phyloP scores from a whole-genome alignment of 345 rosid species.

The Brassica rapa region DNA sequence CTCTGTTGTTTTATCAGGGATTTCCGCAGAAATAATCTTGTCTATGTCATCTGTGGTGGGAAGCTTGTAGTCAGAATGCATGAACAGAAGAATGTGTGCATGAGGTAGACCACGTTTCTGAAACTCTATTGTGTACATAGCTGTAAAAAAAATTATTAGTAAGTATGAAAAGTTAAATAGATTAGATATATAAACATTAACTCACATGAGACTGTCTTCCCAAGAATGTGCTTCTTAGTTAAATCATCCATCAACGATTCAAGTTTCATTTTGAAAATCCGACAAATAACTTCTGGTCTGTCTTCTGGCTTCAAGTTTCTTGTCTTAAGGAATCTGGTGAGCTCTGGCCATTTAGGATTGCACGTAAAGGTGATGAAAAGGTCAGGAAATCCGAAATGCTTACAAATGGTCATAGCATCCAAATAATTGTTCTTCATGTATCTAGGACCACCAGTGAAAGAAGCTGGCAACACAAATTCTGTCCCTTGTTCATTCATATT shows the following conservation, averaged over 20 bases:
- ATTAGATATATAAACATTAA: not conserved
- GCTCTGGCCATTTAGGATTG: not conserved
- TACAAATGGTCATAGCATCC: not conserved
- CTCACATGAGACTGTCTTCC: not conserved
- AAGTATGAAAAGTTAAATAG: too few relatives aligned
- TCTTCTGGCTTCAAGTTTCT: not conserved
- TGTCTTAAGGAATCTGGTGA: not conserved
- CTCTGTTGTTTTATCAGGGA: not conserved
- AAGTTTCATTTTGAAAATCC: not conserved
- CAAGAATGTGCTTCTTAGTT: not conserved
- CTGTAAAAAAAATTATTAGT: not conserved
- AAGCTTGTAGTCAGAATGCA: not conserved
- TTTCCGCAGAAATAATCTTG: not conserved
- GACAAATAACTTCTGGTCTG: not conserved
- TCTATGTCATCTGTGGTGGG: not conserved
- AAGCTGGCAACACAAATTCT: not conserved
- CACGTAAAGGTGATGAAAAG: not conserved
- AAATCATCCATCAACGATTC: not conserved
- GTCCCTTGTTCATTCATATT: not conserved
- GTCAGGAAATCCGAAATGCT: not conserved
- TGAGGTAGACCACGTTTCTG: not conserved
- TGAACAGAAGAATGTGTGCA: not conserved
- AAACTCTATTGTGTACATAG: not conserved
- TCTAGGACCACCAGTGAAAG: not conserved
- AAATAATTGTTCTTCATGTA: not conserved